A percentile compares a stretch with the other conserved stretches of the same genome.
These are phyloP conservation scores for Termitomyces sp. DNA, from an alignment of 768 basidiomycete species.

Conservation along the genomic window DNA sequence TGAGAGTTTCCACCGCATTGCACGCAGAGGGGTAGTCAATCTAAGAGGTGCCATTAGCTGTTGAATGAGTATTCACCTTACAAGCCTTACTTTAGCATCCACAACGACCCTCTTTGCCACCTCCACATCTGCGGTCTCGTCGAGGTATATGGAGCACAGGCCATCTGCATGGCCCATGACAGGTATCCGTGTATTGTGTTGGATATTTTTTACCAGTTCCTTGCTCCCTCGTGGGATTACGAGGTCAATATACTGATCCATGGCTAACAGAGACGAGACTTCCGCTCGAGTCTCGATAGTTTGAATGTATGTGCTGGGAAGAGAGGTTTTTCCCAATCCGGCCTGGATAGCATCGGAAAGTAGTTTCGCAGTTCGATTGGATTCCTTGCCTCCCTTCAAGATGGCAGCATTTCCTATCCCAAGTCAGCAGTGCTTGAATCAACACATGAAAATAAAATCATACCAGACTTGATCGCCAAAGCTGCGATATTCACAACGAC, in stretches of 20 bases:
- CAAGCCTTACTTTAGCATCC: constrained; percentile 76
- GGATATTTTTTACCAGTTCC: constrained; percentile 80
- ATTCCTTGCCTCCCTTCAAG: constrained; percentile 96
- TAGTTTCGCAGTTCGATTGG: constrained; percentile 68
- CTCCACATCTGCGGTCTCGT: constrained; percentile 69
- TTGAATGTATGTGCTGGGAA: constrained; percentile 84
- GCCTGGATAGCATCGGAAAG: constrained; percentile 76
- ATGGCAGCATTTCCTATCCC: constrained; percentile 89
- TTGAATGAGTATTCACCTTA: background rate
- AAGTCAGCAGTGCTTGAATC: background rate
- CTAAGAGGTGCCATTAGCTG: constrained; percentile 32
- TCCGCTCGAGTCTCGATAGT: constrained; percentile 88
- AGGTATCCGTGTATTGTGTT: constrained; percentile 85
- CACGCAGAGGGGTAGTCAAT: constrained; percentile 94
- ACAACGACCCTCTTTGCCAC: constrained; percentile 81
- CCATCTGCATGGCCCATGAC: constrained; percentile 99
- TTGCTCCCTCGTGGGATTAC: constrained; percentile 97
- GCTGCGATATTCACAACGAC: constrained; percentile 97
- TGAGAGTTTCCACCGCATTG: constrained; percentile 85
- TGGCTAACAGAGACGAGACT: constrained; percentile 77
- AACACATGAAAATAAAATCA: constrained; percentile 13
- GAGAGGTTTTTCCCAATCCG: constrained; percentile 65
- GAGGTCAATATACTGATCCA: constrained; percentile 92
- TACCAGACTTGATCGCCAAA: constrained; percentile 94
- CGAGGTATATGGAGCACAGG: constrained; percentile 84